These are phyloP conservation scores for Casuarina glauca DNA, from an alignment of 306 rosid species.

Conservation along the genomic window DNA sequence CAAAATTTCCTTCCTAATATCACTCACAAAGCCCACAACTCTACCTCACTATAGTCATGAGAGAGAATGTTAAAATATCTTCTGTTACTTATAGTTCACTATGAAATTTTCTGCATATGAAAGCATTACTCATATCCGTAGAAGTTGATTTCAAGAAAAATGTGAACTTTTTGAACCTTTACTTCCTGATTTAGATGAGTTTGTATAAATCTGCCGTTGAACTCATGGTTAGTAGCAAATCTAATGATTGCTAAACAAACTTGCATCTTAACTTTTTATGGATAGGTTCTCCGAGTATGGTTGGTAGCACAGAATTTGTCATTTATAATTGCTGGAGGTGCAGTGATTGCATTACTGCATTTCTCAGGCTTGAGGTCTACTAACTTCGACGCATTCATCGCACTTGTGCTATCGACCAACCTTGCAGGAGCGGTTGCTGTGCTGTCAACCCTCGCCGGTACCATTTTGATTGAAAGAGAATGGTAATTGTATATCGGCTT, in stretches of 20 bases:
- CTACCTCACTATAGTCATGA: too few species aligned
- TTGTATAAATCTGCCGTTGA: constrained; percentile 2
- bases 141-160: too few species aligned
- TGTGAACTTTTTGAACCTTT: not conserved
- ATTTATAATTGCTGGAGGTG: constrained; percentile 68
- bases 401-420: constrained; percentile 56
- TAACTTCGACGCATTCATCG: constrained; percentile 50
- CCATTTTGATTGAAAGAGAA: constrained; percentile 91
- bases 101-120: too few species aligned
- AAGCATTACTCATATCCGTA: too few species aligned
- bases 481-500: constrained; percentile 53
- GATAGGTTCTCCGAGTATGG: constrained; percentile 85
- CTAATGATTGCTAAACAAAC: not conserved
- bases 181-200: not conserved
- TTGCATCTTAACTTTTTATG: constrained; percentile 23
- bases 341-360: constrained; percentile 53
- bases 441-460: constrained; percentile 84
- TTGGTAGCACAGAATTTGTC: constrained; percentile 70
- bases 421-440: constrained; percentile 75
- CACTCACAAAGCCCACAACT: too few species aligned
- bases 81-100: too few species aligned
- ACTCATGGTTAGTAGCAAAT: not conserved
- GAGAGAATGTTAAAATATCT: too few species aligned
- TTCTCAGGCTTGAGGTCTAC: constrained; percentile 56
- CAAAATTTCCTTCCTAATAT: too few species aligned